Base-by-base conservation (phyloP, 345 rosid genomes). In the Barbarea vulgaris region DNA sequence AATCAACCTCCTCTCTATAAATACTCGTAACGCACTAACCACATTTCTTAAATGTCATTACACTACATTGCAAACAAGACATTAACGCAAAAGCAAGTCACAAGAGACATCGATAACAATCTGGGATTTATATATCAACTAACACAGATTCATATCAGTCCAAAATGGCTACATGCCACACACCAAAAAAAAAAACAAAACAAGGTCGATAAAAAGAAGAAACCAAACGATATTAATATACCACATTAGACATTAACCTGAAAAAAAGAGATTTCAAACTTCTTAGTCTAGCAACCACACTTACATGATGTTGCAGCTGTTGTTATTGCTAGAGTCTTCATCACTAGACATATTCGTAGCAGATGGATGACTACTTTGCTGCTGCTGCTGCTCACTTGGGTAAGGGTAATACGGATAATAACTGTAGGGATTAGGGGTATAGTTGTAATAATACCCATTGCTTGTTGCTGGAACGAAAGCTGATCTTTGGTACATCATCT, bases 401-500 rank as follows among this genome's bases (percentile, higher is more conserved):
- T 80, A 74, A 57, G 53, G 81, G 67, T 53, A 62, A 77, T 34
- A 83, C 80, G 78, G 82, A 64, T 79, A 73, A 66, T 79, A 81
- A 11, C 79, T 18, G 67, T 74, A 74, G 7, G 85, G 84, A 36
- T 62, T 72, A 57, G 87, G 84, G 47, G 25, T 53, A 48, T 82
- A 74, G 59, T 81, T 82, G 68, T 82, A 82, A 64, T 76, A 85
- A 74, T 88, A 90, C 53, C 90, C 93, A 41, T 90, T 88, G 81
- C 51, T 87, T 1, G 88, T 74, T 0, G 87, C 77, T 54, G 87
- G 93, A 57, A 78, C 76, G 46, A 76, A 66, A 7, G 86, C 81
- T 7, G 93, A 79, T 66, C 91, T 81, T 67, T 88, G 87, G 48
- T 88, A 88, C 87, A 85, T 84, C 87, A 90, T 84, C 69, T 86